These are phyloP conservation scores for Phytophthora tubulina DNA, from an alignment of 352 stramenopile species.

Conservation along the genomic window DNA sequence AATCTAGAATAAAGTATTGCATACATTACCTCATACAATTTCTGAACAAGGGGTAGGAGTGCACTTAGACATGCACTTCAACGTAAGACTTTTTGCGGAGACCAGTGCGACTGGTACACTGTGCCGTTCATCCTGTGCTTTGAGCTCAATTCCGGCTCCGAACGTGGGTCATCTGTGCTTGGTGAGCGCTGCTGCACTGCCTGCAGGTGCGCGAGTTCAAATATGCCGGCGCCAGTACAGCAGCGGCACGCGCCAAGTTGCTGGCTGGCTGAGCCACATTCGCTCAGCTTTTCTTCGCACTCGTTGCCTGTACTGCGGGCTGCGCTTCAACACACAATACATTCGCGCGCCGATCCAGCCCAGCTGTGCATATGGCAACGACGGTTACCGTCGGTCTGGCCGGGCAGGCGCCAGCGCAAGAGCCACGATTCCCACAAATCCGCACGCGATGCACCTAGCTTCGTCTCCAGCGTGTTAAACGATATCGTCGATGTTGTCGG, in stretches of 20 bases:
- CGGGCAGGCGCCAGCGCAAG: no score
- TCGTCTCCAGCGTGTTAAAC: constrained; percentile 2
- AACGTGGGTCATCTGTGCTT: not conserved
- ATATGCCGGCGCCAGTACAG: not conserved
- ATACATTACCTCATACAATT: constrained; percentile 1
- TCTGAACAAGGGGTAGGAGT: constrained; percentile 6
- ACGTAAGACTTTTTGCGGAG: constrained; percentile 3
- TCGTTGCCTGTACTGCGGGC: not conserved
- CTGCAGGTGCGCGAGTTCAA: not conserved
- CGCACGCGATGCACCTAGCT: constrained; percentile 11
- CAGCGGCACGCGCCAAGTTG: not conserved
- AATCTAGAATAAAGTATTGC: constrained; percentile 5
- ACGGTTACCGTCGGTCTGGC: no score
- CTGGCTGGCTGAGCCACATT: not conserved
- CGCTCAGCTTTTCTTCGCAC: not conserved
- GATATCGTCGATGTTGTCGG: constrained; percentile 7
- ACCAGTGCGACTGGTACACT: not conserved
- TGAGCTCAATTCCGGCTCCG: not conserved
- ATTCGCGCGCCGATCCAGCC: not conserved
- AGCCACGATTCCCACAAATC: constrained; percentile 3
- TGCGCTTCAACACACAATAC: constrained; percentile 13
- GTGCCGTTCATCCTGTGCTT: not conserved
- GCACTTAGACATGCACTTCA: constrained; percentile 9
- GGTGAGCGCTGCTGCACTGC: not conserved
- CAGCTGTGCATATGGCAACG: not conserved